Base-by-base conservation (phyloP, 805 yeast genomes). In the Blastobotrys terrestris region DNA sequence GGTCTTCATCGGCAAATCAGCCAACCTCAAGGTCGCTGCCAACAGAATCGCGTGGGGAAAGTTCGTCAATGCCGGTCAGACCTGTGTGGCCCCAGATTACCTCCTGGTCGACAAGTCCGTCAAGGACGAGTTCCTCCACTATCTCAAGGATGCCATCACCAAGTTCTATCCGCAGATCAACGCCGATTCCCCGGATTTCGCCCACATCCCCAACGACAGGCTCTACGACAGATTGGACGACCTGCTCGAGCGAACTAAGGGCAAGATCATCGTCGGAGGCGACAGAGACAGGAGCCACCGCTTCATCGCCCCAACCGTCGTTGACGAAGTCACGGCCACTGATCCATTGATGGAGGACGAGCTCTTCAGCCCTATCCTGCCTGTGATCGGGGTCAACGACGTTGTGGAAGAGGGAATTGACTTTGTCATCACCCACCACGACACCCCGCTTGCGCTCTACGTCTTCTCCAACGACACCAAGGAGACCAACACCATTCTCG, bases 81-180 rank as follows among this genome's bases (percentile, higher is more conserved):
- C 94, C 1, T 91, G 97, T 72, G 86, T 88, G 41, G 87, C 96
- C 7, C 85, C 91, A 6, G 98, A 92, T 70, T 91, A 89, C 63
- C 70, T 85, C 3, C 62, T 88, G 45, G 85, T 82, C n/a, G 88
- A 85, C 54, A 79, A 75, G 52, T 66, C 74, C 2, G 68, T 82
- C 19, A 80, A 83, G 61, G 78, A 72, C 22, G 70, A 77, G 57
- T 78, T 87, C 49, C 68, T 81, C 5, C 59, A 60, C 0, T 72
- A 68, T 4, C 63, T 79, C 52, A 61, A 74, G 51, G 60, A 66
- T 41, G 74, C 75, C 18, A 61, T 77, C 31, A 66, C 69, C 35
- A 75, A 73, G 46, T 69, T 80, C 46, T 87, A 52, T 51, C 56
- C 58, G 14, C 26, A 51, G n/a, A 20, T 57, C 14, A 39, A 64